Evolutionary conservation across 164 flowering plant species (phyloP).

Genomic region (Sedum album): DNA sequence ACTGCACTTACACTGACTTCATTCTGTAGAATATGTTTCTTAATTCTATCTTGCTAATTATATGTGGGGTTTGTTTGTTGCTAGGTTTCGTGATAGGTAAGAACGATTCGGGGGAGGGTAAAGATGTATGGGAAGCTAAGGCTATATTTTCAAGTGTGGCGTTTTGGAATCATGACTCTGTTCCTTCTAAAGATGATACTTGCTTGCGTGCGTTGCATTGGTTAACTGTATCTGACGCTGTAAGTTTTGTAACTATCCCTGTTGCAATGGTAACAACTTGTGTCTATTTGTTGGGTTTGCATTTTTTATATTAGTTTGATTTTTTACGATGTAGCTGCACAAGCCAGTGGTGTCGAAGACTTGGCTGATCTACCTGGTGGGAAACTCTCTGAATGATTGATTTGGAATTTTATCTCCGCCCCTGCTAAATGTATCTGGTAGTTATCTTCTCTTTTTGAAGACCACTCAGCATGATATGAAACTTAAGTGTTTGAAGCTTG

Average conservation of each 20-base stretch:
- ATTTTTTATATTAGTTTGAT: slow-evolving; percentile 7
- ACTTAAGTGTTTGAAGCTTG: background rate
- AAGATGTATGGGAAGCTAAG: slow-evolving; percentile 49
- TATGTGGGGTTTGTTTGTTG: too few species aligned
- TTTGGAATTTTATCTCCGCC: background rate
- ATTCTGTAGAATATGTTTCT: too few species aligned
- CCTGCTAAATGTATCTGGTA: background rate
- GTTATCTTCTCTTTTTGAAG: background rate
- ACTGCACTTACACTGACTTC: too few species aligned
- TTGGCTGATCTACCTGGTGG: slow-evolving; percentile 28
- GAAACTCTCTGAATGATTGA: slow-evolving; percentile 6
- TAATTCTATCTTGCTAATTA: too few species aligned
- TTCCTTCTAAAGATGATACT: slow-evolving; percentile 70
- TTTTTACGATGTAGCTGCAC: slow-evolving; percentile 38
- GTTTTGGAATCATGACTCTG: slow-evolving; percentile 78
- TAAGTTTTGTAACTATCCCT: slow-evolving; percentile 26
- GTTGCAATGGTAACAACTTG: background rate
- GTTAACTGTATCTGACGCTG: slow-evolving; percentile 71
- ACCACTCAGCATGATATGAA: background rate
- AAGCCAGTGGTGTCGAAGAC: slow-evolving; percentile 45
- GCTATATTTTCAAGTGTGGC: slow-evolving; percentile 56
- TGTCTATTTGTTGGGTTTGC: background rate
- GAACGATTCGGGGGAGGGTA: slow-evolving; percentile 28
- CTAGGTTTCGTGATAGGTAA: slow-evolving; percentile 71
- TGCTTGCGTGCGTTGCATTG: slow-evolving; percentile 66